A percentile compares a stretch with the other conserved stretches of the same genome.
Evolutionary conservation across 768 basidiomycete species (phyloP).

Genomic region (Harrya chromipes): DNA sequence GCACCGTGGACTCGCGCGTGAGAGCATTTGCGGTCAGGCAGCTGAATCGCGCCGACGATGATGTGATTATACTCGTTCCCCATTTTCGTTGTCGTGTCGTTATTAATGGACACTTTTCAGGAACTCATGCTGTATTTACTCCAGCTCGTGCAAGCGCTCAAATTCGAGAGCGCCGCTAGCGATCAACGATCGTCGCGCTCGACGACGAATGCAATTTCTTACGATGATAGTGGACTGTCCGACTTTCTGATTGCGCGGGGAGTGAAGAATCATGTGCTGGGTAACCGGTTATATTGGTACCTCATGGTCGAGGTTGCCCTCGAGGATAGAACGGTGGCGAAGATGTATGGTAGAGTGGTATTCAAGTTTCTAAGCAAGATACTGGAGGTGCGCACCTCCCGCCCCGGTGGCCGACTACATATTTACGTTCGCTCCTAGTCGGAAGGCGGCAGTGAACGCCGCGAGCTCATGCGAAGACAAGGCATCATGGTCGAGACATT

Average conservation of each 20-base stretch:
- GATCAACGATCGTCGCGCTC: constrained; percentile 76
- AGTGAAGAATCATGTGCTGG: constrained; percentile 77
- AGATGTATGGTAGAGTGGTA: constrained; percentile 91
- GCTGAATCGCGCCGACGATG: constrained; percentile 88
- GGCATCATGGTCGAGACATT: constrained; percentile 85
- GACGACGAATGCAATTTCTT: constrained; percentile 70
- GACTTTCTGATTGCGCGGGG: constrained; percentile 89
- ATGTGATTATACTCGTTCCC: constrained; percentile 48
- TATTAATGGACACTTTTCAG: constrained; percentile 39
- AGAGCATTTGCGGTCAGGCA: constrained; percentile 93
- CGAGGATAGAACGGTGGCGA: constrained; percentile 81
- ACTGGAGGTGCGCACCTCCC: constrained; percentile 57
- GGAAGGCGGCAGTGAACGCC: constrained; percentile 75
- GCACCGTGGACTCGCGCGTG: constrained; percentile 87
- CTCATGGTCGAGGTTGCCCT: constrained; percentile 93
- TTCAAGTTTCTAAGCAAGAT: constrained; percentile 89
- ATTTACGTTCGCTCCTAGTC: constrained; percentile 37
- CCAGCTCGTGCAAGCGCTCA: constrained; percentile 96
- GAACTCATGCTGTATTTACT: constrained; percentile 90
- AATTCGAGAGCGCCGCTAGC: constrained; percentile 84
- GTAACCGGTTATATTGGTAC: constrained; percentile 96
- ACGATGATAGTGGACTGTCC: constrained; percentile 89
- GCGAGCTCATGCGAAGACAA: constrained; percentile 89
- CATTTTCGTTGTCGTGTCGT: background rate
- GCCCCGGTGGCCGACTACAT: background rate